Evolutionary conservation across 2,329 filamentous ascomycete species (phyloP).

Genomic region (Parastagonospora nodorum): DNA sequence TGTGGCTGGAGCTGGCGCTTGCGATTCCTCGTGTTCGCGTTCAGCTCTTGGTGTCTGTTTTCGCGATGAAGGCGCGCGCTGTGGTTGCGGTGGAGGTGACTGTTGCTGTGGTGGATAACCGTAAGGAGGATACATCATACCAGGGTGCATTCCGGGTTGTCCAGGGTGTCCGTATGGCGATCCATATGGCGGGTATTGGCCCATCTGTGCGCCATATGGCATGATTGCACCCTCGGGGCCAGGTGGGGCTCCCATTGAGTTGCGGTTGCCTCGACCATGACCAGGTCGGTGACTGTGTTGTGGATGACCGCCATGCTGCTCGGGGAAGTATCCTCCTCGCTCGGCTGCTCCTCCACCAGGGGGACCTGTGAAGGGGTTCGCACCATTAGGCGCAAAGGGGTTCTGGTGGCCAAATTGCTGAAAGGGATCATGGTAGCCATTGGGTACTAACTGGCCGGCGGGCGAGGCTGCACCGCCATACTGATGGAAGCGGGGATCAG

Average conservation of each 20-base stretch:
- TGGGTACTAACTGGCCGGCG: conserved; percentile 37
- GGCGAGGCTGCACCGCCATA: conserved; percentile 31
- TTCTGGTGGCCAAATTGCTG: conserved; percentile 44
- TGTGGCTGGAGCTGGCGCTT: conserved; percentile 31
- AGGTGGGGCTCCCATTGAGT: conserved; percentile 40
- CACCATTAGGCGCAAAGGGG: conserved; percentile 34
- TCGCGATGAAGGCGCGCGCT: conserved; percentile 22
- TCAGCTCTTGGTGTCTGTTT: conserved; percentile 34
- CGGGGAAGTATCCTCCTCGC: conserved; percentile 45
- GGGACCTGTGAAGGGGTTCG: conserved; percentile 33
- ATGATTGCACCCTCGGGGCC: conserved; percentile 37
- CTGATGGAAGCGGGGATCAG: conserved; percentile 38
- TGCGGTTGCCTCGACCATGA: conserved; percentile 32
- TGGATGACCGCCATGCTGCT: conserved; percentile 13
- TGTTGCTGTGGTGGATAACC: conserved; percentile 23
- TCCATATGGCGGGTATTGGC: conserved; percentile 38
- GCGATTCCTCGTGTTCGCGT: conserved; percentile 22
- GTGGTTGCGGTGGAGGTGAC: conserved; percentile 31
- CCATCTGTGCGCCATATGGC: conserved; percentile 32
- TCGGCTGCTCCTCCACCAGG: conserved; percentile 12
- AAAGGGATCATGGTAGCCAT: conserved; percentile 38
- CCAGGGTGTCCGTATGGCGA: conserved; percentile 31
- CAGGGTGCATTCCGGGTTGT: conserved; percentile 22
- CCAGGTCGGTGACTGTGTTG: background rate
- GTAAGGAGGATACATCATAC: conserved; percentile 33